Evolutionary conservation across 2,329 filamentous ascomycete species (phyloP).

Genomic region (Annulohypoxylon truncatum): DNA sequence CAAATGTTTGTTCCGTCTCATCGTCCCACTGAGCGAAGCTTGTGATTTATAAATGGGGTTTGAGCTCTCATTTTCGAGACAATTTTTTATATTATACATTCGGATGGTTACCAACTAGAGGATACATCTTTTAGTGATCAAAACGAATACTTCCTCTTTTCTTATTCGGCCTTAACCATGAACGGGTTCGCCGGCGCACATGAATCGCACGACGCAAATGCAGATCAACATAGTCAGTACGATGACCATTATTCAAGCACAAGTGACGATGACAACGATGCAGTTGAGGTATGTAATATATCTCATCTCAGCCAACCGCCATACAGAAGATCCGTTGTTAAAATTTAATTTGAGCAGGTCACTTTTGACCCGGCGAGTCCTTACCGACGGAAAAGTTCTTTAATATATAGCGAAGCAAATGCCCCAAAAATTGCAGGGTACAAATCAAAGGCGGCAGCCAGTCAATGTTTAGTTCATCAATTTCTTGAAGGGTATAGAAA

Average conservation of each 20-base stretch:
- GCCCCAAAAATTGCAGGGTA: constrained; percentile 52
- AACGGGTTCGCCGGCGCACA: constrained; percentile 23
- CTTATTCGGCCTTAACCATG: constrained; percentile 29
- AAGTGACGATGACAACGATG: constrained; percentile 63
- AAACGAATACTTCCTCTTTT: background rate
- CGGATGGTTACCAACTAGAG: background rate
- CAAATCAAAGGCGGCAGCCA: constrained; percentile 52
- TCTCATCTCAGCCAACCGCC: background rate
- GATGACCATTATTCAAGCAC: constrained; percentile 58
- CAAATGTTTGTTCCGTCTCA: background rate
- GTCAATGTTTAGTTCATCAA: constrained; percentile 74
- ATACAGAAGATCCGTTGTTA: background rate
- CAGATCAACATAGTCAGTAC: constrained; percentile 48
- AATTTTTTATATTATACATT: background rate
- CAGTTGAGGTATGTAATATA: constrained; percentile 61
- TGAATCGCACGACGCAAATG: constrained; percentile 35
- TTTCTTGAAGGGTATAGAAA: constrained; percentile 68
- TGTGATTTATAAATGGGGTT: background rate
- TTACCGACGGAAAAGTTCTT: constrained; percentile 74
- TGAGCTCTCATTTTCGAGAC: background rate
- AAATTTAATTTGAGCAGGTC: constrained; percentile 56
- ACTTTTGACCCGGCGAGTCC: constrained; percentile 70
- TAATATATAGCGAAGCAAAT: constrained; percentile 64
- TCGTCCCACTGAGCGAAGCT: background rate
- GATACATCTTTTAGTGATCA: constrained; percentile 5